These are phyloP conservation scores for Penicillium ucsense DNA, from an alignment of 495 filamentous ascomycete species.

Conservation along the genomic window DNA sequence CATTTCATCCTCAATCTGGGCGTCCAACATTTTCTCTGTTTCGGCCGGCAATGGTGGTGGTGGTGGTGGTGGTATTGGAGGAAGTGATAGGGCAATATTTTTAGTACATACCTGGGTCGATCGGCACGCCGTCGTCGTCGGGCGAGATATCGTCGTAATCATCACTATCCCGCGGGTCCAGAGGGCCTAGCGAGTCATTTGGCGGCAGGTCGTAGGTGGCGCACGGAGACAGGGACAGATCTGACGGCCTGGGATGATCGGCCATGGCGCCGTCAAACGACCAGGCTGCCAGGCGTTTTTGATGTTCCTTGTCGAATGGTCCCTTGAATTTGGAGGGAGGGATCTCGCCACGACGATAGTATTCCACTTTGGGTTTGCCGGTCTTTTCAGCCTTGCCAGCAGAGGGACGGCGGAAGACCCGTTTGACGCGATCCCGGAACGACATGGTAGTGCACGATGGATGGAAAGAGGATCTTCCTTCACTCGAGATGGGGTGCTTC, in stretches of 20 bases:
- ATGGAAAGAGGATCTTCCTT: not conserved
- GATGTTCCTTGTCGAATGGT: constrained; percentile 42
- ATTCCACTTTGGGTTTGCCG: constrained; percentile 37
- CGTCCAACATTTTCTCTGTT: too few relatives aligned
- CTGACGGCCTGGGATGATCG: constrained; percentile 26
- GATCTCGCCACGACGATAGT: constrained; percentile 41
- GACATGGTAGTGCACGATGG: constrained; percentile 22
- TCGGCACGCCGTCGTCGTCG: constrained; percentile 16
- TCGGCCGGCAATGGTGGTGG: not conserved
- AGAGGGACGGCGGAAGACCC: constrained; percentile 28
- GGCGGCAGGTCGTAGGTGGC: constrained; percentile 18
- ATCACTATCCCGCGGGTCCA: constrained; percentile 1
- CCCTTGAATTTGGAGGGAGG: constrained; percentile 44
- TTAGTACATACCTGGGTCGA: constrained; percentile 28
- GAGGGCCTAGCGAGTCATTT: not conserved
- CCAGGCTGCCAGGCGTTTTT: constrained; percentile 40
- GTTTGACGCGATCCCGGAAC: constrained; percentile 35
- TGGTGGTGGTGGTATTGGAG: not conserved
- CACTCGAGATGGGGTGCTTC: too few relatives aligned
- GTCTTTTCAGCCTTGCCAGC: constrained; percentile 16
- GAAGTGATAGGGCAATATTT: too few relatives aligned
- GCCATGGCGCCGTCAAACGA: constrained; percentile 33
- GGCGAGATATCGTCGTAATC: constrained; percentile 7
- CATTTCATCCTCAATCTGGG: too few relatives aligned
- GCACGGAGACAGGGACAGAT: constrained; percentile 32